Conservation (phyloP, 805 yeast genomes). For the Cephaloascus fragrans region DNA sequence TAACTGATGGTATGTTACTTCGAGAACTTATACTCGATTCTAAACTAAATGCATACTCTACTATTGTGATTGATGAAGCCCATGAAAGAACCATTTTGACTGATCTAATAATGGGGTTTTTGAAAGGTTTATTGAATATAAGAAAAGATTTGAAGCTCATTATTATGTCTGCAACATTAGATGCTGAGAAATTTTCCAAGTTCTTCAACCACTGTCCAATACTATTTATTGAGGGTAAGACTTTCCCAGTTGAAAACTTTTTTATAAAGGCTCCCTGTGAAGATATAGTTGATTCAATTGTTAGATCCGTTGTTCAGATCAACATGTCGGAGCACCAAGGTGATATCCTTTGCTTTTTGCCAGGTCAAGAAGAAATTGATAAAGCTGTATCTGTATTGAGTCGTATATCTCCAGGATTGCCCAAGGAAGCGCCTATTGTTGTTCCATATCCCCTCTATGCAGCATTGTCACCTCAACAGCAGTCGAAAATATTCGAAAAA, state of each 20-base stretch:
- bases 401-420: slow-evolving; percentile 53
- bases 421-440: slow-evolving; percentile 65
- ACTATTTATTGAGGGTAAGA: slow-evolving; percentile 80
- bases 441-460: slow-evolving; percentile 87
- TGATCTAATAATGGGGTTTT: slow-evolving; percentile 81
- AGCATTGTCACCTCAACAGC: slow-evolving; percentile 80
- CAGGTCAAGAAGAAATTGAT: slow-evolving; percentile 98
- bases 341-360: slow-evolving; percentile 83
- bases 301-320: slow-evolving; percentile 66
- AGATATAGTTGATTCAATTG: slow-evolving; percentile 74
- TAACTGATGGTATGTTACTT: slow-evolving; percentile 96
- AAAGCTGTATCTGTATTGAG: slow-evolving; percentile 57
- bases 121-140: slow-evolving; percentile 52
- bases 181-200: slow-evolving; percentile 75
- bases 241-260: slow-evolving; percentile 69
- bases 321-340: slow-evolving; percentile 77
- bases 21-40: slow-evolving; percentile 82
- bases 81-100: slow-evolving; percentile 94
- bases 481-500: slow-evolving; percentile 67
- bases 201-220: slow-evolving; percentile 81
- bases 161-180: slow-evolving; percentile 95
- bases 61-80: slow-evolving; percentile 89
- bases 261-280: slow-evolving; percentile 60
- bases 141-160: slow-evolving; percentile 57
- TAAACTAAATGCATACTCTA: slow-evolving; percentile 52